These are phyloP conservation scores for Macaranga tanarius DNA, from an alignment of 441 rosid species.

Conservation along the genomic window DNA sequence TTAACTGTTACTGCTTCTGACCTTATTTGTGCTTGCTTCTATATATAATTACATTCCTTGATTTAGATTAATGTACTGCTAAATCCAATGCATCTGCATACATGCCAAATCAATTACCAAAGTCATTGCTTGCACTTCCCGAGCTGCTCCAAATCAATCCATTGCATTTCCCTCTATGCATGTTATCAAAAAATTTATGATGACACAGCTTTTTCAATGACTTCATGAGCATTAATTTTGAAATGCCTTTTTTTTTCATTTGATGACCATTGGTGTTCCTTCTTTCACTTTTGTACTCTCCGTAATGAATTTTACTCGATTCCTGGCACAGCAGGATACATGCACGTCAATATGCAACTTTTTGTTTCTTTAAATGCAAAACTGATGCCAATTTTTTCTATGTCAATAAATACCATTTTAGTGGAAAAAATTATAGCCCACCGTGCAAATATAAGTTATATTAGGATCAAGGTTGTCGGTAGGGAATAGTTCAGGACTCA, in stretches of 20 bases:
- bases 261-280: neutral
- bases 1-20: neutral
- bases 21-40: neutral
- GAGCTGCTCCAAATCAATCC: no score
- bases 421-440: no score
- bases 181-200: no score
- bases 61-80: neutral
- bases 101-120: neutral
- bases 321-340: no score
- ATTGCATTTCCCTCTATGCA: no score
- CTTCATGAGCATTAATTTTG: neutral
- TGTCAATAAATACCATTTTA: no score
- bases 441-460: neutral
- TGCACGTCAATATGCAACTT: no score
- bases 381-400: no score
- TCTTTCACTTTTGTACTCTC: neutral
- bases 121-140: slow-evolving; percentile 5
- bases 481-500: no score
- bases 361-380: no score
- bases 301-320: neutral
- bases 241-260: no score
- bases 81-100: neutral
- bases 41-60: neutral
- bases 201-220: neutral
- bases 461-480: no score